A percentile compares a stretch with the other conserved stretches of the same genome.
These are phyloP conservation scores for peach (Prunus persica) DNA, from an alignment of 306 rosid genomes.

Conservation along the genomic window DNA sequence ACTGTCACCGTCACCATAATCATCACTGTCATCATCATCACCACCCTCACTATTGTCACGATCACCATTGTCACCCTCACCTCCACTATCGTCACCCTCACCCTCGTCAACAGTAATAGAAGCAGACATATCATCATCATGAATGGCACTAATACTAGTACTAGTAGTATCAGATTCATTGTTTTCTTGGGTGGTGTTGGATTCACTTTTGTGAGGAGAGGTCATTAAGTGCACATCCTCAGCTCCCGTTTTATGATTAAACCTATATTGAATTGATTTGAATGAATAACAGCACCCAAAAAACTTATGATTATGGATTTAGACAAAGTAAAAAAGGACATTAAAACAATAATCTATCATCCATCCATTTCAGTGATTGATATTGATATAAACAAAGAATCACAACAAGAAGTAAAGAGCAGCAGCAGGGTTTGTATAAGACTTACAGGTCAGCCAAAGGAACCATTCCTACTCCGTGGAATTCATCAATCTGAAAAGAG, in stretches of 20 bases:
- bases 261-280: constrained; percentile 44
- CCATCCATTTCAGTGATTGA: no score
- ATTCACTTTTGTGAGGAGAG: constrained; percentile 44
- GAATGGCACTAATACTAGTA: not conserved
- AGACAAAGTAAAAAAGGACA: not conserved
- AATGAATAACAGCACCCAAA: no score
- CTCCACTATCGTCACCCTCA: not conserved
- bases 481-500: constrained; percentile 64
- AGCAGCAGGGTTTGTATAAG: not conserved
- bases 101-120: constrained; percentile 14
- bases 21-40: no score
- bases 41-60: no score
- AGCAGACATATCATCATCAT: not conserved
- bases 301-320: no score
- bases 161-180: constrained; percentile 7
- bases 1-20: constrained; percentile 1
- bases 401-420: not conserved
- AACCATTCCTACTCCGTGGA: constrained; percentile 92
- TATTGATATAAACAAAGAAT: no score
- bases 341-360: no score
- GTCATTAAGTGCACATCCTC: constrained; percentile 90
- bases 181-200: not conserved
- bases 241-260: constrained; percentile 86
- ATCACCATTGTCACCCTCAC: not conserved
- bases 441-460: constrained; percentile 93